Percentiles rank a stretch among this genome's conserved stretches.
phyloP scores from a whole-genome alignment of 2,329 filamentous ascomycete species.

The Thelonectria rubi region DNA sequence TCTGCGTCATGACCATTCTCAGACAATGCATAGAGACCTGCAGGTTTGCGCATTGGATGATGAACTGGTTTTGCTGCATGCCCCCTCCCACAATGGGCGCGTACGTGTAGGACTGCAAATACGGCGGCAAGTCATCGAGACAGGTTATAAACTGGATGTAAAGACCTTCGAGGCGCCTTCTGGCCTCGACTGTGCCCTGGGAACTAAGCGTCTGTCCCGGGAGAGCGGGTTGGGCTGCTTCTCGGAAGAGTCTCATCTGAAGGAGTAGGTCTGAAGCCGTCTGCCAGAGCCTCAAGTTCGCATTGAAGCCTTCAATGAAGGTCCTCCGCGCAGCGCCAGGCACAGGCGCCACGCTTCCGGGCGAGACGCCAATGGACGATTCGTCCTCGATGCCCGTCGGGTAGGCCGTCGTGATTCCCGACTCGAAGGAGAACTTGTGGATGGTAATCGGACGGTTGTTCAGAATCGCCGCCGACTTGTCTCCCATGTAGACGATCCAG shows the following conservation, averaged over 20 bases:
- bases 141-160: constrained; percentile 53
- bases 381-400: constrained; percentile 45
- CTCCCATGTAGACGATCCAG: constrained; percentile 53
- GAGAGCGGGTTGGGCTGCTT: constrained; percentile 32
- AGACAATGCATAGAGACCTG: constrained; percentile 54
- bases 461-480: constrained; percentile 51
- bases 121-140: constrained; percentile 50
- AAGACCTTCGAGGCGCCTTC: constrained; percentile 47
- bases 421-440: constrained; percentile 53
- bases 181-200: constrained; percentile 38
- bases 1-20: constrained; percentile 52
- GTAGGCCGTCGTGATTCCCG: constrained; percentile 50
- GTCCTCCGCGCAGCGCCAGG: constrained; percentile 34
- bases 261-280: constrained; percentile 51
- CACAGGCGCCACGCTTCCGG: constrained; percentile 19
- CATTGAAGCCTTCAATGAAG: constrained; percentile 53
- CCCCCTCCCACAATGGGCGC: constrained; percentile 26
- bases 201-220: constrained; percentile 6
- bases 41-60: constrained; percentile 53
- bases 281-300: constrained; percentile 53
- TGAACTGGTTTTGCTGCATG: constrained; percentile 44
- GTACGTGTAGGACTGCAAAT: constrained; percentile 46
- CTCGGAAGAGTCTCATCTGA: constrained; percentile 47
- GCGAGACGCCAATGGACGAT: constrained; percentile 25
- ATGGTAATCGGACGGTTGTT: constrained; percentile 55